phyloP scores from a whole-genome alignment of 371 early-diverging fungal species.

The Mucor saturninus region DNA sequence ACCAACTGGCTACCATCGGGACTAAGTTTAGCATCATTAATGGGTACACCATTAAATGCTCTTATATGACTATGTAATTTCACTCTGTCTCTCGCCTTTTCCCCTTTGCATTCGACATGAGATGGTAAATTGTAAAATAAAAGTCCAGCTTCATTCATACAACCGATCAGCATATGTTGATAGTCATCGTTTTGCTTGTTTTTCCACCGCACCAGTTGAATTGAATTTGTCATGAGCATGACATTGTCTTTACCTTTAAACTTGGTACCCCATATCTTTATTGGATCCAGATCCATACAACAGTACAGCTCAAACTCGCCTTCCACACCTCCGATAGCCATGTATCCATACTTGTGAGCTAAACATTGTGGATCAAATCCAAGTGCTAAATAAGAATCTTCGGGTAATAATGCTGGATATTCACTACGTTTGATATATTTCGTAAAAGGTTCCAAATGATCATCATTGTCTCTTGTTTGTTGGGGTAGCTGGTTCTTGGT shows the following conservation, averaged over 20 bases:
- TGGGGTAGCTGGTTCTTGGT: neutral
- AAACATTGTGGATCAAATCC: conserved; percentile 54
- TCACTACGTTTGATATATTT: conserved; percentile 48
- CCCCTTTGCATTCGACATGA: conserved; percentile 31
- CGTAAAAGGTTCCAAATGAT: conserved; percentile 37
- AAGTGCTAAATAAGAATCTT: conserved; percentile 34
- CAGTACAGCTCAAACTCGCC: conserved; percentile 56
- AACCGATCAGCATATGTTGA: conserved; percentile 35
- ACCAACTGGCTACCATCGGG: conserved; percentile 54
- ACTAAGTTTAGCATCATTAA: conserved; percentile 61
- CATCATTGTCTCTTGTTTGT: neutral
- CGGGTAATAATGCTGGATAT: conserved; percentile 36
- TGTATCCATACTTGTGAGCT: conserved; percentile 58
- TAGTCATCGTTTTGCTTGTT: conserved; percentile 22
- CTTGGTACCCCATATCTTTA: conserved; percentile 48
- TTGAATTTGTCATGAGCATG: conserved; percentile 56
- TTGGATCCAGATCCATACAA: conserved; percentile 35
- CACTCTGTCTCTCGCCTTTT: conserved; percentile 13
- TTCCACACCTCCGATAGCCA: conserved; percentile 55
- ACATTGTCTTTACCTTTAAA: conserved; percentile 42
- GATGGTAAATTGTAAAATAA: conserved; percentile 46
- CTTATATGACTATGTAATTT: conserved; percentile 39
- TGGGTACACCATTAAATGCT: conserved; percentile 44
- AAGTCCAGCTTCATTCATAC: conserved; percentile 55
- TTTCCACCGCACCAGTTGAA: conserved; percentile 60